These are phyloP conservation scores for Botrytis pseudocinerea DNA, from an alignment of 2,329 filamentous ascomycete species.

Conservation along the genomic window DNA sequence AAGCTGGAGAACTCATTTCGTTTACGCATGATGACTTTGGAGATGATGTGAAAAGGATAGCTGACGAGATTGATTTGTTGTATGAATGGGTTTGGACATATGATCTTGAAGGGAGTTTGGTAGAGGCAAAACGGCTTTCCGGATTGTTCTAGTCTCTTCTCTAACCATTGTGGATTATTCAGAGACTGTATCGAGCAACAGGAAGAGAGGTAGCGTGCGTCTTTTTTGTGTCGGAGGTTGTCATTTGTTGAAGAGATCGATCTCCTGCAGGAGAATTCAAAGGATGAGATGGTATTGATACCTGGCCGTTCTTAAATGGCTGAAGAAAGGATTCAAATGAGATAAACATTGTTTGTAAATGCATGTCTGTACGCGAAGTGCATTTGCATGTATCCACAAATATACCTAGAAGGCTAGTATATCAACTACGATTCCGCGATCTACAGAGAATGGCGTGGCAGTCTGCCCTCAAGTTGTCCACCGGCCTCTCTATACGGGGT, in stretches of 20 bases:
- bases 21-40: constrained; percentile 45
- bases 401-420: not conserved
- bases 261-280: not conserved
- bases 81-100: constrained; percentile 42
- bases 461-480: not conserved
- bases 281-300: not conserved
- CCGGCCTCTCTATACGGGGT: not conserved
- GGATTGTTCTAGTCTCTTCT: not conserved
- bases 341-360: not conserved
- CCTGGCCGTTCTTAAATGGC: not conserved
- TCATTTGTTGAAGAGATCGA: not conserved
- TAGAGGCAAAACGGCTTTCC: constrained; percentile 37
- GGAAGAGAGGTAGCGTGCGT: not conserved
- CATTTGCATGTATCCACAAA: not conserved
- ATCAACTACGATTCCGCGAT: not conserved
- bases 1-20: constrained; percentile 37
- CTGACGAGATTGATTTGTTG: constrained; percentile 39
- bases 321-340: not conserved
- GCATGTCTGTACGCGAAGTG: not conserved
- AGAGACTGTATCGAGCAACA: not conserved
- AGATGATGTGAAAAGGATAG: constrained; percentile 41
- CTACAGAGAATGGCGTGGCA: not conserved
- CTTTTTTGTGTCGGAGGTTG: not conserved
- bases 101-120: constrained; percentile 40
- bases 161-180: not conserved